These are phyloP conservation scores for Alternaria alternata DNA, from an alignment of 2,329 filamentous ascomycete genomes.

Conservation along the genomic window DNA sequence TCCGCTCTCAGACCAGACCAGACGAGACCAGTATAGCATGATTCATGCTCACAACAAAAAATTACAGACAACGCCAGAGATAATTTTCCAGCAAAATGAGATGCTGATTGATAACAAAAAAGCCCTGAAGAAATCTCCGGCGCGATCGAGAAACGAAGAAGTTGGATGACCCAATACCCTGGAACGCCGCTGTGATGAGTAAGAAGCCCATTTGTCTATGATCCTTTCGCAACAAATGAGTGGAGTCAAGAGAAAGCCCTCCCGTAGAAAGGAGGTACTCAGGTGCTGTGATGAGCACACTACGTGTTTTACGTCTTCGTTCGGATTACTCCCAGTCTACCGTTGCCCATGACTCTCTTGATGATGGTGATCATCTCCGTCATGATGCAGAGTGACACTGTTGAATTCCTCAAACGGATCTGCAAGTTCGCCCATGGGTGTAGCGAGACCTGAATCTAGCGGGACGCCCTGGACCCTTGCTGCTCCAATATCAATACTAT, in stretches of 20 bases:
- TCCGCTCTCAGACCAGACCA: constrained; percentile 8
- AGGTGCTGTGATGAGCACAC: constrained; percentile 7
- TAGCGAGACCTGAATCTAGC: constrained; percentile 83
- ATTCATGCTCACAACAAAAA: constrained; percentile 5
- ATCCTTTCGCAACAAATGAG: constrained; percentile 36
- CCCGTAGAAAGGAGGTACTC: constrained; percentile 28
- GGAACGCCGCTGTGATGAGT: constrained; percentile 31
- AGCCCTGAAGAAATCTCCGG: background rate
- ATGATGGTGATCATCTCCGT: constrained; percentile 76
- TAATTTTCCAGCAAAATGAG: constrained; percentile 20
- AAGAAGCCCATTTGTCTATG: constrained; percentile 28
- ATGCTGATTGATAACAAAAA: constrained; percentile 7
- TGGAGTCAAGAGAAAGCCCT: constrained; percentile 34
- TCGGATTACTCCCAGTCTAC: constrained; percentile 14
- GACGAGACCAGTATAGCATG: background rate
- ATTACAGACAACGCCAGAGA: constrained; percentile 21
- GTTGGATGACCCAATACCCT: constrained; percentile 14
- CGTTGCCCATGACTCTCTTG: constrained; percentile 33
- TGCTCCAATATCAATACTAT: constrained; percentile 81
- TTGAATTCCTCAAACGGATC: constrained; percentile 99
- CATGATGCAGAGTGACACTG: constrained; percentile 95
- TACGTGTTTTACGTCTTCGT: background rate
- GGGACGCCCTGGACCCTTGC: constrained; percentile 76
- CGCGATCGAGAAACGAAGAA: constrained; percentile 10
- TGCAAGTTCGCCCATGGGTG: constrained; percentile 79